Conservation (phyloP, 1,284 basidiomycete species). For the Dichomitus squalens region DNA sequence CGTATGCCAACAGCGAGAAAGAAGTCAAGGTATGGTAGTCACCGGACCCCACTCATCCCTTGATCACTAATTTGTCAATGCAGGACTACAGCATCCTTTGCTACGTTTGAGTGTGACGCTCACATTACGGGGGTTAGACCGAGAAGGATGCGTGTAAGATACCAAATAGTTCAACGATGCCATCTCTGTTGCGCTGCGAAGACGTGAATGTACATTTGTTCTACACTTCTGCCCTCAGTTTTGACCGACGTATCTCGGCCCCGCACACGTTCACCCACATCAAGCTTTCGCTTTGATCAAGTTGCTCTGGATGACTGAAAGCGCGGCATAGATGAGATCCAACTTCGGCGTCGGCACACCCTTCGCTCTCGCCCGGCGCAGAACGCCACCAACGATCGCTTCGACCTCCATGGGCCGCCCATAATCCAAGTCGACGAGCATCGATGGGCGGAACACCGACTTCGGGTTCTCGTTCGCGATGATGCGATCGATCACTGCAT, state of each 20-base stretch:
- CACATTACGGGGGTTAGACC: background rate
- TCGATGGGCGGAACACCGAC: slow-evolving; percentile 40
- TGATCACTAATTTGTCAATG: background rate
- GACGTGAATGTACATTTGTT: background rate
- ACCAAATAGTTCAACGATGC: background rate
- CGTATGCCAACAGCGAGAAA: slow-evolving; percentile 53
- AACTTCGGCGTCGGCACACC: slow-evolving; percentile 37
- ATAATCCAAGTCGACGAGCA: slow-evolving; percentile 60
- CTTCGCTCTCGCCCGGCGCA: slow-evolving; percentile 50
- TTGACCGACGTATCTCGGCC: background rate
- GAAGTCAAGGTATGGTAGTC: slow-evolving; percentile 40
- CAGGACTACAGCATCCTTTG: slow-evolving; percentile 49
- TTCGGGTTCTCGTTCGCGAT: slow-evolving; percentile 31
- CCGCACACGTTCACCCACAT: background rate
- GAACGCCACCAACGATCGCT: slow-evolving; percentile 62
- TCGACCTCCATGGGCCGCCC: slow-evolving; percentile 66
- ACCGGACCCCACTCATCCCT: background rate
- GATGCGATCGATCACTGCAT: slow-evolving; percentile 32
- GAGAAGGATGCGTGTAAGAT: background rate
- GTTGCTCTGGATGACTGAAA: slow-evolving; percentile 28
- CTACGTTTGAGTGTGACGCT: slow-evolving; percentile 30
- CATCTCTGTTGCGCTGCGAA: background rate
- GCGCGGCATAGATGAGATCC: slow-evolving; percentile 27
- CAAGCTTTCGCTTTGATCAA: slow-evolving; percentile 15
- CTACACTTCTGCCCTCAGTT: background rate